Conservation (phyloP, 257 asterid species). For the Gentiana straminea region DNA sequence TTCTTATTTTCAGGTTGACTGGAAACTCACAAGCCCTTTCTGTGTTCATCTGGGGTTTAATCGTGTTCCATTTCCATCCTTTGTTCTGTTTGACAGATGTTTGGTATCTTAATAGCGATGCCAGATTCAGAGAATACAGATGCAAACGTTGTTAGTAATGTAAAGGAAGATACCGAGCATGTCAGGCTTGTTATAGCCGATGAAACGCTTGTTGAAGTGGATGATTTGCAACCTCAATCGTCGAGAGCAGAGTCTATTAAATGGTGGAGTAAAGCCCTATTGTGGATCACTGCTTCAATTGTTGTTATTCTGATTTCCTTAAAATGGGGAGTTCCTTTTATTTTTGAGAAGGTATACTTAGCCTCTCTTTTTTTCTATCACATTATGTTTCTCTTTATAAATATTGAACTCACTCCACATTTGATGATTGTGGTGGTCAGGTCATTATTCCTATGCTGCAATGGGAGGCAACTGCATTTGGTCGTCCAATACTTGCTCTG, state of each 20-base stretch:
- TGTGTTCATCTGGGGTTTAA: slow-evolving; percentile 2
- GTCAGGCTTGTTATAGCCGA: slow-evolving; percentile 56
- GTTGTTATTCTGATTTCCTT: slow-evolving; percentile 30
- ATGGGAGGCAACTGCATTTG: slow-evolving; percentile 90
- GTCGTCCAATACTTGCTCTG: slow-evolving; percentile 65
- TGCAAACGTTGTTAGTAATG: slow-evolving; percentile 17
- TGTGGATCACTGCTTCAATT: slow-evolving; percentile 26
- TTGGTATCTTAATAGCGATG: slow-evolving; percentile 49
- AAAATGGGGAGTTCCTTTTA: slow-evolving; percentile 70
- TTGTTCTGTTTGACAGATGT: slow-evolving; percentile 23
- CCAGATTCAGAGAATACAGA: slow-evolving; percentile 38
- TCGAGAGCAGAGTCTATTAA: slow-evolving; percentile 16
- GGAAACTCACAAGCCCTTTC: not conserved
- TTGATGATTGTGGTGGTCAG: slow-evolving; percentile 26
- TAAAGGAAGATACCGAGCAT: slow-evolving; percentile 61
- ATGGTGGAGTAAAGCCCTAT: slow-evolving; percentile 59
- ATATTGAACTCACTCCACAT: not conserved
- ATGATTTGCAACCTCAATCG: slow-evolving; percentile 21
- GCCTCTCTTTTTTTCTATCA: not conserved
- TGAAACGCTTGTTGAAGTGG: slow-evolving; percentile 37
- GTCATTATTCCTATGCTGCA: slow-evolving; percentile 58
- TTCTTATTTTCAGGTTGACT: too few species aligned
- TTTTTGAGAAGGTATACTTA: slow-evolving; percentile 52
- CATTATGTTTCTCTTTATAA: too few species aligned
- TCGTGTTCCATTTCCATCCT: not conserved